These are phyloP conservation scores for Cyclanthera cordifolia DNA, from an alignment of 306 rosid species.

Conservation along the genomic window DNA sequence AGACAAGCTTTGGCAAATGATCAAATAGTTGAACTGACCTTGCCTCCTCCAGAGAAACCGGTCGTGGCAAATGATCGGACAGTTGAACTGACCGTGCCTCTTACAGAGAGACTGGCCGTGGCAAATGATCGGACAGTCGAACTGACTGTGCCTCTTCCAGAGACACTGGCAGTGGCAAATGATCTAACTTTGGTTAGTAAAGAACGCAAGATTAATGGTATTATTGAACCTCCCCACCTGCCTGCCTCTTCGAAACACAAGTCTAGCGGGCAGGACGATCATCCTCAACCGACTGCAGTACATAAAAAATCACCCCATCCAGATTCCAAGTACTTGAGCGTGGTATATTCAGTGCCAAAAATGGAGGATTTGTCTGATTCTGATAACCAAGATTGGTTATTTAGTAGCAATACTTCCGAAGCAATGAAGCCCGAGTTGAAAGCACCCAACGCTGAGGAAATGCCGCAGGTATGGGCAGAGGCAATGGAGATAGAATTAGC, in stretches of 20 bases:
- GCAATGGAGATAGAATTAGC: constrained; percentile 51
- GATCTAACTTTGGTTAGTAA: constrained; percentile 34
- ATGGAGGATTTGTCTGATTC: constrained; percentile 37
- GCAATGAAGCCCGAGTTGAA: constrained; percentile 28
- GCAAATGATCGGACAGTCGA: constrained; percentile 38
- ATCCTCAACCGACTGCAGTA: constrained; percentile 20
- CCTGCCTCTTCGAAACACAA: constrained; percentile 23
- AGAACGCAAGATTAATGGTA: constrained; percentile 53
- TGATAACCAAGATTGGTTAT: constrained; percentile 65
- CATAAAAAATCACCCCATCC: constrained; percentile 56
- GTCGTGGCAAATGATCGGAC: constrained; percentile 56
- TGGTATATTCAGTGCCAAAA: constrained; percentile 60
- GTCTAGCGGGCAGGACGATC: constrained; percentile 25
- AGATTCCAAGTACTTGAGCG: constrained; percentile 51
- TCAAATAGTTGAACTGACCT: constrained; percentile 35
- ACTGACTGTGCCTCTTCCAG: constrained; percentile 31
- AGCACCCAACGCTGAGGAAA: constrained; percentile 35
- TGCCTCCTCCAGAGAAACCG: constrained; percentile 32
- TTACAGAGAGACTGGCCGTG: constrained; percentile 29
- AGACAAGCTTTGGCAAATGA: constrained; percentile 18
- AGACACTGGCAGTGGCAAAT: constrained; percentile 27
- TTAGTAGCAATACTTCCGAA: constrained; percentile 29
- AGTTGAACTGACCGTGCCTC: constrained; percentile 32
- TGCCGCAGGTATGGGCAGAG: constrained; percentile 72
- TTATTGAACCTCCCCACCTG: constrained; percentile 33